Evolutionary conservation across 2,329 filamentous ascomycete genomes (phyloP), one percentile per base, ranked within the genome.

Genomic region (Trichoderma afroharzianum): DNA sequence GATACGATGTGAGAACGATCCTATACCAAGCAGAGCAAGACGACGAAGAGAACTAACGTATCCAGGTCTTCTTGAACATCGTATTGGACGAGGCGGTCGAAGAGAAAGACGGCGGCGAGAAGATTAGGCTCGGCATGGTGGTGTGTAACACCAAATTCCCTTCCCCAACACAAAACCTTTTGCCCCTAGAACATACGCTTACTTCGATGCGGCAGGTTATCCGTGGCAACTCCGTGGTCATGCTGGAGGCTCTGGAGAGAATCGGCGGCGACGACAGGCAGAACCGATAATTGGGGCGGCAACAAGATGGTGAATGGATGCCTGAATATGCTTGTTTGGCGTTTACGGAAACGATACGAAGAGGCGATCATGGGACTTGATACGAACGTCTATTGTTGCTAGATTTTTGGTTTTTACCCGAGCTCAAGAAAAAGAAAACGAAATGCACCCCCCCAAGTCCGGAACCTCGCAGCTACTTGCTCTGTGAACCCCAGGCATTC

Each of bases 81-180:
- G 96, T 99, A 57, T 89, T 99, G 28, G 97, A 99, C 82, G 96
- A 99, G 77, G 95, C 96, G 24, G 90, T 97, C 61, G 96, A 99
- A 82, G 95, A 98, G 86, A 97, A 97, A 83, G 88, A 92, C 24
- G 93, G 93, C 73, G 94, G 94, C 72, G 94, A 97, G 85, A 98
- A 97, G 84, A 90, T 93, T 75, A 89, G 91, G 77, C 87, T 98
- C 72, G 96, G 96, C 80, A 97, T 97, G 92, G 93, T 97, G 73
- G 95, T 94, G 89, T 75, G 92, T 88, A 26, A 21, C n/a, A 33
- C 55, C 55, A 58, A 5, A 58, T n/a, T 47, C 18, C 18, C 7
- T 11, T 7, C 24, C 12, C 3, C 26, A 30, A 8, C 14, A 2
- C 18, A 6, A 21, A 15, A 7, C 2, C n/a, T 4, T 43, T 68